Conservation (phyloP, 2,329 filamentous ascomycete species). For the Phialophora verrucosa region DNA sequence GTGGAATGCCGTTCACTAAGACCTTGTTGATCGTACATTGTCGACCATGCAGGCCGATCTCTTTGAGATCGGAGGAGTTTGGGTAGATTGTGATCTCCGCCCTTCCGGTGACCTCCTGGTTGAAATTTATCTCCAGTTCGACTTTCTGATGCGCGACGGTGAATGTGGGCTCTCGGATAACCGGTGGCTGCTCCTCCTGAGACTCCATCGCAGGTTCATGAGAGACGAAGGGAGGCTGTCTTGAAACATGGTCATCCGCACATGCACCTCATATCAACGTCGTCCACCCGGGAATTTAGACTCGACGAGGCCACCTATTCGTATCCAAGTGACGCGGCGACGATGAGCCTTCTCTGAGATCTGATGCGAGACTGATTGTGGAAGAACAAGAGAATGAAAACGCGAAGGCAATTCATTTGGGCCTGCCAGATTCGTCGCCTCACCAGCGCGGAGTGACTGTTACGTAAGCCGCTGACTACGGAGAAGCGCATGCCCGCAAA, state of each 20-base stretch:
- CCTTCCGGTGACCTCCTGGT: slow-evolving; percentile 74
- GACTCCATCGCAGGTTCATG: slow-evolving; percentile 15
- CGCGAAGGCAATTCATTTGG: slow-evolving; percentile 6
- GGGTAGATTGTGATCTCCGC: slow-evolving; percentile 81
- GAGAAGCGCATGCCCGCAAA: background rate
- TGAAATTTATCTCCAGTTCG: slow-evolving; percentile 87
- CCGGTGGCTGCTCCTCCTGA: slow-evolving; percentile 14
- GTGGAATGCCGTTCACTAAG: slow-evolving; percentile 52
- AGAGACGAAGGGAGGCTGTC: slow-evolving; percentile 2
- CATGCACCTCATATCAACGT: background rate
- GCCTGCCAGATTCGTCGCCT: slow-evolving; percentile 4
- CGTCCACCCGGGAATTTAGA: background rate
- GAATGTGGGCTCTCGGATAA: slow-evolving; percentile 19
- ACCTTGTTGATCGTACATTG: slow-evolving; percentile 64
- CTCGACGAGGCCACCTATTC: background rate
- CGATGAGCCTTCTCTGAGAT: background rate
- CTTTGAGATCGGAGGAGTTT: slow-evolving; percentile 59
- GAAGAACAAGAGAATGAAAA: background rate
- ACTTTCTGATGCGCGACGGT: slow-evolving; percentile 81
- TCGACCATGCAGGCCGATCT: slow-evolving; percentile 65
- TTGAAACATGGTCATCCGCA: background rate
- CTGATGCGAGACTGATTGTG: background rate
- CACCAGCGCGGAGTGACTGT: background rate
- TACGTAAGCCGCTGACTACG: slow-evolving; percentile 1
- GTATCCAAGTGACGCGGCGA: background rate